Base-by-base conservation (phyloP, 2,329 filamentous ascomycete genomes). In the Aspergillus sp. region DNA sequence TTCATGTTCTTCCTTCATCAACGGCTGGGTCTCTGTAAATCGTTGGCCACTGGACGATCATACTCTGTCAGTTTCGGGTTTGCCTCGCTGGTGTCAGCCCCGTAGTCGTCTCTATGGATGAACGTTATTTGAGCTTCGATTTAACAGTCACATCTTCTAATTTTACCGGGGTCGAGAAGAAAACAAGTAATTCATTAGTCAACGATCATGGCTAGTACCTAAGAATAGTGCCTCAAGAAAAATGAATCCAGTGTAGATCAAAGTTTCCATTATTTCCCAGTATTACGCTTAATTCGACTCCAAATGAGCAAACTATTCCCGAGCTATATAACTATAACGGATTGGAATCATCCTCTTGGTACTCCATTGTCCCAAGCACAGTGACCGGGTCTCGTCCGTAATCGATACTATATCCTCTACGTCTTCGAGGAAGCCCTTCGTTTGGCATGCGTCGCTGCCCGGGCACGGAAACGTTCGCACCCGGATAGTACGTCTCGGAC, bases 1-100 rank as follows among this genome's bases (percentile, higher is more conserved):
- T 10, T 83, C 80, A 3, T 84, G 83, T 64, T 2, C 7, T 29
- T 29, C 26, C 6, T 29, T 29, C 26, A 76, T 84, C 59, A 83
- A 79, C 3, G 82, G 81, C 12, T 84, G 82, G 82, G 78, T 78
- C 9, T 24, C 4, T 6, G 24, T 83, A 80, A 80, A 73, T 83
- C 1, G 77, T 83, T 42, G 81, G 81, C 0, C 82, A 82, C 68
- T 82, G 79, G 79, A 82, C 80, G 14, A 82, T 82, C 63, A 82
- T 80, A 1, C 73, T 83, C 81, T 1, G 81, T 84, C 57, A 84
- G 84, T 69, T 84, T 84, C 60, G 82, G 81, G 4, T 84, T 85
- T 59, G 83, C 84, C 1, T 83, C 80, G 1, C 67, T 87, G 51
- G 74, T 86, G 36, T 80, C 22, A 4, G 22, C 4, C 22, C 22